phyloP scores from a whole-genome alignment of 202 grass and related monocot genomes.

The Carex sylvatica region DNA sequence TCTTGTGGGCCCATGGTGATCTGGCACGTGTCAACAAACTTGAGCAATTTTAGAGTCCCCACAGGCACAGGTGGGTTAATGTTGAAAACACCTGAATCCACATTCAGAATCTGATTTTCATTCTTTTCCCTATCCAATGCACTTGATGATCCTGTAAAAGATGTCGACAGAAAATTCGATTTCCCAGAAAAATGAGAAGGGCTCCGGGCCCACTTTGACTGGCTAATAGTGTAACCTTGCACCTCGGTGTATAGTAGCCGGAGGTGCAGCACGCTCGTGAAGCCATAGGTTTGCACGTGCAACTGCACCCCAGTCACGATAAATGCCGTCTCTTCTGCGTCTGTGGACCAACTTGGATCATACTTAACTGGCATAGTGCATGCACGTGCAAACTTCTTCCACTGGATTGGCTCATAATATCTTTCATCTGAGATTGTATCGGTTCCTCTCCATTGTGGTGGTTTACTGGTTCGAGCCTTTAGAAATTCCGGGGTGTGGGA shows the following conservation, averaged over 20 bases:
- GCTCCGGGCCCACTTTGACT: constrained; percentile 64
- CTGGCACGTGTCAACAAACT: constrained; percentile 78
- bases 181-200: constrained; percentile 32
- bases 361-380: constrained; percentile 76
- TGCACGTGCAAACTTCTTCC: constrained; percentile 71
- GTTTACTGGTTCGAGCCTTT: constrained; percentile 15
- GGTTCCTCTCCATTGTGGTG: constrained; percentile 49
- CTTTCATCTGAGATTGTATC: constrained; percentile 54
- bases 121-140: constrained; percentile 24
- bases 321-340: constrained; percentile 31
- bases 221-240: constrained; percentile 48
- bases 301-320: constrained; percentile 73
- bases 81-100: constrained; percentile 69
- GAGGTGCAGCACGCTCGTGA: constrained; percentile 58
- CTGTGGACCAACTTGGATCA: constrained; percentile 44
- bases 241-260: constrained; percentile 70
- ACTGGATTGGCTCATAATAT: constrained; percentile 76
- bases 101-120: constrained; percentile 24
- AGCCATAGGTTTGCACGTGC: constrained; percentile 44
- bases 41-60: constrained; percentile 57
- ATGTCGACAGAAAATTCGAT: constrained; percentile 46
- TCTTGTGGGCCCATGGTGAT: constrained; percentile 82
- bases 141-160: constrained; percentile 25
- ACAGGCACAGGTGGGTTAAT: constrained; percentile 62
- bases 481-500: constrained; percentile 59